A percentile compares a stretch with the other conserved stretches of the same genome.
Evolutionary conservation across 495 filamentous ascomycete genomes (phyloP).

Genomic region (Echria macrotheca): DNA sequence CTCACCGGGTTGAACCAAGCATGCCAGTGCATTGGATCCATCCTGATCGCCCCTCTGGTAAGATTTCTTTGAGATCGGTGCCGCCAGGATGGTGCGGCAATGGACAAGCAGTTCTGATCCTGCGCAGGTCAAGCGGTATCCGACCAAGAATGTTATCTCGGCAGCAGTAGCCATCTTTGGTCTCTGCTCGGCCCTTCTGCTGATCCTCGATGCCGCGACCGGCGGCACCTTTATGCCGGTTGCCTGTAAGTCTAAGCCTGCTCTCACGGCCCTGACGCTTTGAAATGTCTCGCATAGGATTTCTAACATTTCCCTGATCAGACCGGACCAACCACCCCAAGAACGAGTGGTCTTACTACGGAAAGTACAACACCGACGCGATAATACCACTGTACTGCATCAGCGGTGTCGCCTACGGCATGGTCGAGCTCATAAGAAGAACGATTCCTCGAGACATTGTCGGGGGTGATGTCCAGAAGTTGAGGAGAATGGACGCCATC

Average conservation of each 20-base stretch:
- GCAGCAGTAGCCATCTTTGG: slow-evolving; percentile 36
- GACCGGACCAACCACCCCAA: slow-evolving; percentile 22
- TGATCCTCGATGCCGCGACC: slow-evolving; percentile 36
- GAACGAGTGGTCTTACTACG: slow-evolving; percentile 35
- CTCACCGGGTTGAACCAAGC: slow-evolving; percentile 40
- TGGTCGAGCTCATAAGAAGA: slow-evolving; percentile 43
- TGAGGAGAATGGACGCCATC: slow-evolving; percentile 39
- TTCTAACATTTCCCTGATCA: not conserved
- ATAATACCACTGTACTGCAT: slow-evolving; percentile 42
- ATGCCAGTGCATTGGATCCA: slow-evolving; percentile 41
- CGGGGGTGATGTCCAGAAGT: slow-evolving; percentile 40
- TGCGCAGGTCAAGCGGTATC: slow-evolving; percentile 33
- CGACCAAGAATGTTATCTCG: slow-evolving; percentile 34
- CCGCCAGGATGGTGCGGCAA: too few relatives aligned
- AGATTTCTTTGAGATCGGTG: too few relatives aligned
- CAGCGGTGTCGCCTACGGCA: slow-evolving; percentile 32
- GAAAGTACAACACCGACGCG: slow-evolving; percentile 36
- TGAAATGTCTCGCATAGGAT: too few relatives aligned
- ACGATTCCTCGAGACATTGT: slow-evolving; percentile 43
- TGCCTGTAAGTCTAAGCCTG: slow-evolving; percentile 12
- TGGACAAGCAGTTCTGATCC: too few relatives aligned
- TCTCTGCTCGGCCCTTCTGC: slow-evolving; percentile 31
- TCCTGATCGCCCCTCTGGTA: slow-evolving; percentile 40
- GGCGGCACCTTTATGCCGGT: slow-evolving; percentile 33
- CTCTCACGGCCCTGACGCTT: too few relatives aligned